Evolutionary conservation across 768 basidiomycete species (phyloP), one percentile per base, ranked within the genome.

Genomic region (Xanthoconium purpureum): DNA sequence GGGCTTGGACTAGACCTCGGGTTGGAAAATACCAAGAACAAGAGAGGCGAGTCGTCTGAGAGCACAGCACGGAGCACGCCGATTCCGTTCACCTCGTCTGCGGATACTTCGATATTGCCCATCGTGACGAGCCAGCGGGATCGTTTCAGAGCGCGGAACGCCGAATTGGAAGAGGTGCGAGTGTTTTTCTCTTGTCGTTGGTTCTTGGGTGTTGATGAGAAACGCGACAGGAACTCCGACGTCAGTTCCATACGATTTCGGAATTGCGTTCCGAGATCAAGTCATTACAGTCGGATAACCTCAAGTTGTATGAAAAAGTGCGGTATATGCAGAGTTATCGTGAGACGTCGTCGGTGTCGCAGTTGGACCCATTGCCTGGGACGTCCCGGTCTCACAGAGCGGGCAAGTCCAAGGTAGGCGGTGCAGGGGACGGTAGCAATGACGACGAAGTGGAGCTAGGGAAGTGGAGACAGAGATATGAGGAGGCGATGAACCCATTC

Each of bases 261-360:
- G 95, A 97, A 66, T 78, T 98, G n/a, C 87, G 95, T 17, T 75
- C 85, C 28, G 97, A 98, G 73, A 86, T 94, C 74, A 94, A 95
- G 71, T 84, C 83, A 52, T 79, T 99, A 38, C 96, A 98, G 73
- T 80, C 87, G 2, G 97, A 98, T 73, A 99, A 98, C 69, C 82
- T 99, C 44, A 98, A 99, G 71, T 77, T 98, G 57, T 98, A 98
- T 73, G 97, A 98, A 74, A 99, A 98, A 77, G 95, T 98, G 50
- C 86, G 95, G 58, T 98, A 98, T 70, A 97, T 98, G 87, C 95
- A 98, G 71, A 92, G 89, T 58, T 99, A 98, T 66, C 83, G 91
- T 17, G 91, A 94, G 66, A 89, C 91, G 37, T 75, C 80, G 30
- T 71, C 74, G 7, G 79, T 82, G 14, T 82, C 84, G 24, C 88